Evolutionary conservation across 345 rosid species (phyloP), one percentile per base, ranked within the genome.

Genomic region (Gossypium mustelinum): DNA sequence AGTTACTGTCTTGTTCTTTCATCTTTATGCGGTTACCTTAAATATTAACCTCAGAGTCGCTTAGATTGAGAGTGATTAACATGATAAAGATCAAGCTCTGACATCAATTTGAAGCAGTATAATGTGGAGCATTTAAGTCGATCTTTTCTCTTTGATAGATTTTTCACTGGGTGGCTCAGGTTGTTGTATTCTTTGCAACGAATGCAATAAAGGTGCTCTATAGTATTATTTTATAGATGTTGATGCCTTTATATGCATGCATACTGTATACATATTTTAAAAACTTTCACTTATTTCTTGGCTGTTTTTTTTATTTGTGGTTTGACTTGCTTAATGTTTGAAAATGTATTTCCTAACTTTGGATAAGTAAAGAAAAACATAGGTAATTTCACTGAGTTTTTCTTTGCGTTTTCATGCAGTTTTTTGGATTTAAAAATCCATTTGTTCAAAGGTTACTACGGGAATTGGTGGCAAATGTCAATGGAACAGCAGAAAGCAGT

Each of bases 401-500:
- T 75, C 70, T 50, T 68, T 82, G 72, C 56, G 14, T 47, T 72
- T 54, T 70, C 65, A 24, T 85, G 81, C 94, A 95, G 97, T 90
- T 90, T 75, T 95, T 95, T 80, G 99, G 99, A 65, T 95, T 93
- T 77, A 91, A 85, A 82, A 88, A 87, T 77, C 84, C 87, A 20
- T 84, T 87, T 78, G 92, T 95, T 71, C 95, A 93, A 80, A 86
- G 98, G 84, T 78, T 93, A 75, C 92, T 95, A 71, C 82, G 97
- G 80, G 97, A 95, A 84, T 82, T 90, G 76, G 90, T 87, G 81
- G 85, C 91, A 66, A 82, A 85, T 69, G 78, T 87, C 75, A 80
- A 86, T 66, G 92, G 89, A 81, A 79, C 76, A 68, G 84, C 84
- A 68, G 90, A 84, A 56, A 72, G 14, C 7, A 80, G 77, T 65